phyloP scores from a whole-genome alignment of 805 yeast genomes.

The Zygosaccharomyces pseudorouxii region DNA sequence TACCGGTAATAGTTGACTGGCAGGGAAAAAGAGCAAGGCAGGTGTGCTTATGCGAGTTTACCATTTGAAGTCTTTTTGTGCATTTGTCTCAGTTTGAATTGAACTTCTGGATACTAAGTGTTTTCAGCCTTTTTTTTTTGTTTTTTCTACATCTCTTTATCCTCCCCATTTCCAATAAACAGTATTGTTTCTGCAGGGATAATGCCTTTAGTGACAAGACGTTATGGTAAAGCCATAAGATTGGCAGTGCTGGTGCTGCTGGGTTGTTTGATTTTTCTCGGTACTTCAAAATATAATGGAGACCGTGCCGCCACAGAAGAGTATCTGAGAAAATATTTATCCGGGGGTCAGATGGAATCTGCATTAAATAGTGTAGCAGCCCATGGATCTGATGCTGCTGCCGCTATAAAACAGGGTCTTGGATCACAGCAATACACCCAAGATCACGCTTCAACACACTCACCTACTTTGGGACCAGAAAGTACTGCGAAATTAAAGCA shows the following conservation, averaged over 20 bases:
- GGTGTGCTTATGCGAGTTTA: background rate
- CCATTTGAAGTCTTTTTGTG: background rate
- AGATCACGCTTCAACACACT: background rate
- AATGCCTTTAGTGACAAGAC: constrained; percentile 17
- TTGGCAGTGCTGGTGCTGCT: constrained; percentile 12
- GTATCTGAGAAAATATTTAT: constrained; percentile 13
- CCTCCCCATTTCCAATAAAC: background rate
- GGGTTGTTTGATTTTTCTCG: constrained; percentile 12
- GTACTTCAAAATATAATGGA: constrained; percentile 14
- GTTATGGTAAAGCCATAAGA: constrained; percentile 20
- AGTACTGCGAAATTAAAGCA: constrained; percentile 13
- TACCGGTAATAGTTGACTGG: background rate
- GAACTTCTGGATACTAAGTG: too few relatives aligned
- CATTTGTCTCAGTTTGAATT: too few relatives aligned
- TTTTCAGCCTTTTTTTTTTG: too few relatives aligned
- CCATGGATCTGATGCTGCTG: constrained; percentile 3
- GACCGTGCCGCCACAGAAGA: constrained; percentile 18
- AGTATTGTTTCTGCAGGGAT: background rate
- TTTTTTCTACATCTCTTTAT: too few relatives aligned
- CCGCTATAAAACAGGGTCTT: constrained; percentile 1
- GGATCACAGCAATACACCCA: background rate
- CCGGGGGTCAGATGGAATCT: constrained; percentile 1
- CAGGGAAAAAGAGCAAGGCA: background rate
- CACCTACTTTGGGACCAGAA: background rate
- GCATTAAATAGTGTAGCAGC: constrained; percentile 1